Conservation (phyloP, 2,329 filamentous ascomycete genomes). For the Teratosphaeria gauchensis region DNA sequence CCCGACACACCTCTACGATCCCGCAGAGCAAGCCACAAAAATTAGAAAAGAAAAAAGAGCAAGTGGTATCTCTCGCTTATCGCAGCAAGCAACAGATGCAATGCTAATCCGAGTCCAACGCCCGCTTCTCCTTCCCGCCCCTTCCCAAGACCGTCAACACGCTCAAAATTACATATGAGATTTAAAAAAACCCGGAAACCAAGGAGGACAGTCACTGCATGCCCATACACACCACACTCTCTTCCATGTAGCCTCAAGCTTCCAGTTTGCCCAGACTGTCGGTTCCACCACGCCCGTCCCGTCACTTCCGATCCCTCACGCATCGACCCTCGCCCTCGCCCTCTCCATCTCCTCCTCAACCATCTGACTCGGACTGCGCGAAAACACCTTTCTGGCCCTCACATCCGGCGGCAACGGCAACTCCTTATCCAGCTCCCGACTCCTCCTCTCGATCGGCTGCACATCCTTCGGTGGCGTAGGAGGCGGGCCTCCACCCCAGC, state of each 20-base stretch:
- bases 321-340: not conserved
- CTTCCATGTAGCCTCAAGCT: not conserved
- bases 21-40: not conserved
- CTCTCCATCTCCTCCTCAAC: slow-evolving; percentile 11
- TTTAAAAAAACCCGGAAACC: not conserved
- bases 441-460: slow-evolving; percentile 21
- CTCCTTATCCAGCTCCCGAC: slow-evolving; percentile 15
- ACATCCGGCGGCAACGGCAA: slow-evolving; percentile 15
- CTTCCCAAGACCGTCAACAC: not conserved
- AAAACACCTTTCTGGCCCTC: slow-evolving; percentile 11
- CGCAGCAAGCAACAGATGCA: not conserved
- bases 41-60: not conserved
- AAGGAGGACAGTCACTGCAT: not conserved
- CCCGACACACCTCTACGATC: not conserved
- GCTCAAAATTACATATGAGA: not conserved
- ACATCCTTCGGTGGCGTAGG: slow-evolving; percentile 38
- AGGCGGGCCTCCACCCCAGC: slow-evolving; percentile 27
- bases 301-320: no score
- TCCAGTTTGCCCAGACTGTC: no score
- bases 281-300: no score
- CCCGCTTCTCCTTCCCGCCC: not conserved
- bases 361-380: slow-evolving; percentile 11
- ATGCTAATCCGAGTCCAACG: not conserved
- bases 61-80: not conserved
- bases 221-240: not conserved